A percentile compares a stretch with the other conserved stretches of the same genome.
Conservation (phyloP, 2,329 filamentous ascomycete species). For the Hymenoscyphus occultus region DNA sequence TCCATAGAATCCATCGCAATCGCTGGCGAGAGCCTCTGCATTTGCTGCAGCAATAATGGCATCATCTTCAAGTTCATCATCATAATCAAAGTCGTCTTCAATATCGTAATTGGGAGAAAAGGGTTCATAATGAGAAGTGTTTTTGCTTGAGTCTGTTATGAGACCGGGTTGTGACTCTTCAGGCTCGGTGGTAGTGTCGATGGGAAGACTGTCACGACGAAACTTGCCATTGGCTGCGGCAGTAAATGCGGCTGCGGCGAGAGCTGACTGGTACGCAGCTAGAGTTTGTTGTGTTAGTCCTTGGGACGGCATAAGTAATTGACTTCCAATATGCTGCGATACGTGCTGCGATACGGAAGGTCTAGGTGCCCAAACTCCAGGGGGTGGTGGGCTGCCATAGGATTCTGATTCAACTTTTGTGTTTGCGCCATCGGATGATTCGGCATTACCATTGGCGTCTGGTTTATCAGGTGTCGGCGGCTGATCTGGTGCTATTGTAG, state of each 20-base stretch:
- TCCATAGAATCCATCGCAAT: conserved; percentile 91
- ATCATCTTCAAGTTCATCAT: conserved; percentile 75
- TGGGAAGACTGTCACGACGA: conserved; percentile 47
- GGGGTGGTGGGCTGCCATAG: conserved; percentile 2
- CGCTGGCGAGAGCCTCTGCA: conserved; percentile 85
- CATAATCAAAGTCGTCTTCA: conserved; percentile 50
- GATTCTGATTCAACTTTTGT: conserved; percentile 1
- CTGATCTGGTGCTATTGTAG: conserved; percentile 23
- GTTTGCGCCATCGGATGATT: conserved; percentile 9
- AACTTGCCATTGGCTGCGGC: conserved; percentile 77
- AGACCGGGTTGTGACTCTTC: conserved; percentile 38
- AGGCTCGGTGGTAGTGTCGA: conserved; percentile 27
- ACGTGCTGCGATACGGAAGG: conserved; percentile 26
- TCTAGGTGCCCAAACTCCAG: conserved; percentile 25
- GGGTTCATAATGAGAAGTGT: conserved; percentile 35
- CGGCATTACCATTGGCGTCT: conserved; percentile 8
- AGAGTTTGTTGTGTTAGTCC: conserved; percentile 54
- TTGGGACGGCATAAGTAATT: conserved; percentile 22
- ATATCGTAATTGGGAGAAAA: conserved; percentile 35
- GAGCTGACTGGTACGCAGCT: conserved; percentile 76
- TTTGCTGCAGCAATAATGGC: conserved; percentile 94
- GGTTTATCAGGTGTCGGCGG: conserved; percentile 11
- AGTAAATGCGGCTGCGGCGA: conserved; percentile 76
- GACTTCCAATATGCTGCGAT: conserved; percentile 8
- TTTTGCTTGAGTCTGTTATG: conserved; percentile 41